Evolutionary conservation across 176 grass and related monocot genomes (phyloP), one percentile per base, ranked within the genome.

Genomic region (Oryza coarctata): DNA sequence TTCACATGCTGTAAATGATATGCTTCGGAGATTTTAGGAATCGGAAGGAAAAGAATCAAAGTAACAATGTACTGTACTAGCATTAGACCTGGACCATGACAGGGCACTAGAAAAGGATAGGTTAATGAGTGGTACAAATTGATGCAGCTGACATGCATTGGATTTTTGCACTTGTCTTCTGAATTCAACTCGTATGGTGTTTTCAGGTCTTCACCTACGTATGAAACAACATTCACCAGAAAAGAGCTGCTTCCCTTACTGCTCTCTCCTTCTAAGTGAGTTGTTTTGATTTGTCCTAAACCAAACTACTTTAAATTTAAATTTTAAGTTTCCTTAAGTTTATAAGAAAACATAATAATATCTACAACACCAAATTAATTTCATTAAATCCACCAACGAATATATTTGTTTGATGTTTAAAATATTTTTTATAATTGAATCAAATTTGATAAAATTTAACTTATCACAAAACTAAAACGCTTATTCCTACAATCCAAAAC

Each of bases 131-230:
- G 5, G 25, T 0, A 17, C 32, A 34, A 69, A 39, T 39, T 12
- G n/a, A 69, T 12, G 39, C 13, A 44, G 17, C 28, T 32, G 27
- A 1, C 55, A 40, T 41, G 32, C 25, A 55, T 73, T 29, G 20
- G 15, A 58, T 7, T 28, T 28, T 12, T 12, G 13, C 3, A 22
- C 12, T 45, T 22, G 15, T 71, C 63, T 39, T 28, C 55, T 31
- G 73, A 65, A 71, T 55, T 82, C 79, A 77, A 77, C 85, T 3
- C 29, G 72, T 81, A 61, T 28, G 34, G 44, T 23, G 43, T 60
- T 62, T 27, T 23, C 0, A n/a, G 36, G 83, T 85, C 63, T 44
- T 40, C 68, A 29, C 63, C 71, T 75, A 63, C 11, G 11, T 18
- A 22, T 22, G 35, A 73, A 82, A 63, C 3, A 9, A 7, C 41